Base-by-base conservation (phyloP, 352 stramenopile species). In the Pythium coloratum region DNA sequence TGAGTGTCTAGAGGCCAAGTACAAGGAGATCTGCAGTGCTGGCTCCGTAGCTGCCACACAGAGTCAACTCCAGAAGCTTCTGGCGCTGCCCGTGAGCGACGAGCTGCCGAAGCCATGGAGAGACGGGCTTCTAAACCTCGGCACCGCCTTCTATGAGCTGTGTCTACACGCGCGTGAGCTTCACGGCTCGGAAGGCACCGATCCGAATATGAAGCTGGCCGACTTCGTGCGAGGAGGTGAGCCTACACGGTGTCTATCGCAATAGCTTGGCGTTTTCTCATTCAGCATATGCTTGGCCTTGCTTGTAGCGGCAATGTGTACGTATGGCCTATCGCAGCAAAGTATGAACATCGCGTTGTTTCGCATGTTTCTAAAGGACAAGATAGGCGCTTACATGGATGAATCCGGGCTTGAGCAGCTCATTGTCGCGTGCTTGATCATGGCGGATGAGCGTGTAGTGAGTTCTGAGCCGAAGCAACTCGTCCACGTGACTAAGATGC, bases 161-260 rank as follows among this genome's bases (percentile, higher is more conserved):
- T 93, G 84, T 73, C 46, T 88, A 56, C 49, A 77, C 8, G 72
- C 75, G 14, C 62, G 77, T 4, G 69, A 67, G 14, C 51, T 46
- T 18, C 69, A 82, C 28, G 59, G 60, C 10, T 69, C 66, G 8
- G n/a, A 30, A 12, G 51, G 47, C 16, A 49, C 61, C 0, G 63
- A 49, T 20, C 26, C 51, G 6, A 30, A 28, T 2, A 33, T 91
- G 36, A 70, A 78, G 49, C 63, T 84, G 34, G 64, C 69, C 3
- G 76, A 88, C 24, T 91, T 95, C 69, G 81, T 74, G 6, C 79
- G 89, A 81, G 80, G 78, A 76, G 82, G 86, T 95, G 61, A 1
- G 33, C 38, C 28, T 30, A 30, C 28, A 30, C 28, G 28, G 28
- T 30, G 28, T 30, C 28, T 30, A 30, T 30, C 28, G 28, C 28